Conservation (phyloP, 2,329 filamentous ascomycete species). For the Huntiella savannae region DNA sequence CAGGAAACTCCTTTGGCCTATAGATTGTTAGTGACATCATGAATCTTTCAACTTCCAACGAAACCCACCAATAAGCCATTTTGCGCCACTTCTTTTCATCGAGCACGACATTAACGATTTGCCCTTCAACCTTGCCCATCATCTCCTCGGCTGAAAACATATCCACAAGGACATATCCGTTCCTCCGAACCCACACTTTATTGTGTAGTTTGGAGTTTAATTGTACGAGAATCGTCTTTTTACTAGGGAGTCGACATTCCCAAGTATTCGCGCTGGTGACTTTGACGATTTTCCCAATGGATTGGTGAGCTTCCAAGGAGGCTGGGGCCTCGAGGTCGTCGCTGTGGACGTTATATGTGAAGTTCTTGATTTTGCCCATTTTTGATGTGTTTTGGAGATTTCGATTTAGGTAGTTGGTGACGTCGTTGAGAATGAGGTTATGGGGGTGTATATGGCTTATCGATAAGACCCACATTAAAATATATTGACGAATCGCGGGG, state of each 20-base stretch:
- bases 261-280: conserved; percentile 83
- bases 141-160: conserved; percentile 41
- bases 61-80: conserved; percentile 57
- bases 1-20: conserved; percentile 53
- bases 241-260: conserved; percentile 51
- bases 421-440: background rate
- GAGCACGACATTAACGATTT: conserved; percentile 82
- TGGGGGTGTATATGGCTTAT: conserved; percentile 3
- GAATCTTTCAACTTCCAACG: background rate
- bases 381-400: background rate
- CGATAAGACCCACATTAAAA: conserved; percentile 9
- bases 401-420: background rate
- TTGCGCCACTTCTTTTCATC: conserved; percentile 89
- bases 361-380: conserved; percentile 11
- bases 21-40: background rate
- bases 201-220: conserved; percentile 72
- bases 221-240: conserved; percentile 53
- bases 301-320: conserved; percentile 28
- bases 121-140: conserved; percentile 63
- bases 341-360: conserved; percentile 9
- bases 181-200: conserved; percentile 81
- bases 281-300: conserved; percentile 60
- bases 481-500: background rate
- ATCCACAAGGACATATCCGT: conserved; percentile 73
- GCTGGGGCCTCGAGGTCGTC: conserved; percentile 8